Evolutionary conservation across 2,329 filamentous ascomycete species (phyloP), one percentile per base, ranked within the genome.

Genomic region (Phialophora tarda): DNA sequence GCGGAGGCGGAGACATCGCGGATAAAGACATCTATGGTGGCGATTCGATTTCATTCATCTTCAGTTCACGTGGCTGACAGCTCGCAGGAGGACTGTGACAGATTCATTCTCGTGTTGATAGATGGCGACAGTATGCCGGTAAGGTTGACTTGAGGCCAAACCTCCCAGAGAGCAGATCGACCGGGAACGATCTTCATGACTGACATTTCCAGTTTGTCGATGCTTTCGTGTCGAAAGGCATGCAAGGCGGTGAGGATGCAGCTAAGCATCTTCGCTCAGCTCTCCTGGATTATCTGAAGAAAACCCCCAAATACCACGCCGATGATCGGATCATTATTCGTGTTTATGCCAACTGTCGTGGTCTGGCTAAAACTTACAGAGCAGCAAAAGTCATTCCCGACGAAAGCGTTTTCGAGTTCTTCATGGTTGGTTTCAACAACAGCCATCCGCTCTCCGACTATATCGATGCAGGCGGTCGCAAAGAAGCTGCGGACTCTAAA

Each of bases 401-500:
- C 2, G 63, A 73, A 2, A 65, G 68, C 3, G 70, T 70, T 0
- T 71, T 82, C 55, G 66, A 72, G 26, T 69, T 72, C 2, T 82
- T 81, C 65, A 74, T 80, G 23, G 76, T 77, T 28, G 80, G 79
- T 0, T 81, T 82, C 72, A 82, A 81, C 63, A 79, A 76, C 69
- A 77, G 75, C 28, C 69, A 77, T 50, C 64, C 72, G 0, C 62
- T 78, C 32, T 80, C 77, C 62, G 78, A 80, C 41, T 80, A 77
- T 60, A 73, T 81, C n/a, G 78, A 81, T 71, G 78, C 77, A 14
- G 80, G 80, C 4, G 74, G 75, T 59, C 79, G 78, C 21, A 82
- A 81, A 61, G 79, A 81, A 66, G 81, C 79, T 59, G 73, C 78
- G 1, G 80, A 81, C 69, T 75, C 78, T 30, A 81, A 81, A 59